Percentiles rank a stretch among this genome's conserved stretches.
Evolutionary conservation across 257 asterid species (phyloP).

Genomic region (Solanum infundibuliforme): DNA sequence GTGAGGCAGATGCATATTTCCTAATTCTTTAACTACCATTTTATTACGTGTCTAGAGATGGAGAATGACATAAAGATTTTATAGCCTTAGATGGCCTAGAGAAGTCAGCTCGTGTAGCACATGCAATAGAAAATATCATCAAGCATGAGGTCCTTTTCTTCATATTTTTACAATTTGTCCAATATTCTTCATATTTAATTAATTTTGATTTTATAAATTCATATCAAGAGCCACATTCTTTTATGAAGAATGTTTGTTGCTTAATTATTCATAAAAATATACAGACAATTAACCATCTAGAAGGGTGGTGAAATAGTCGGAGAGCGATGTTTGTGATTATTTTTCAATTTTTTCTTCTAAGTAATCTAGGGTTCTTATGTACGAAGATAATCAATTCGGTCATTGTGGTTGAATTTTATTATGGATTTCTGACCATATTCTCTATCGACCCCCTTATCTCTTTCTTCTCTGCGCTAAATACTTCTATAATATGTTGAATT

Average conservation of each 20-base stretch:
- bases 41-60: background rate
- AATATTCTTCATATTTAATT: background rate
- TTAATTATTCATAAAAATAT: background rate
- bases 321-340: background rate
- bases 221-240: background rate
- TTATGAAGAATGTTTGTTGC: background rate
- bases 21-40: background rate
- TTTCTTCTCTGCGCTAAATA: background rate
- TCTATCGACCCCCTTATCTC: background rate
- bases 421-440: background rate
- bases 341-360: background rate
- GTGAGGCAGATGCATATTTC: background rate
- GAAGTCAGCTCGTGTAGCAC: constrained; percentile 6
- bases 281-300: background rate
- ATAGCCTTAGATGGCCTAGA: background rate
- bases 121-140: background rate
- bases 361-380: background rate
- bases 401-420: background rate
- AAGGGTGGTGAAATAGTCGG: background rate
- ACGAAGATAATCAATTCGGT: background rate
- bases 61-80: background rate
- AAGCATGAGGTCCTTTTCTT: background rate
- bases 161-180: background rate
- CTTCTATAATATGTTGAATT: background rate
- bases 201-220: background rate